Percentiles rank a stretch among this genome's conserved stretches.
These are phyloP conservation scores for Neofusicoccum cordaticola DNA, from an alignment of 2,329 filamentous ascomycete species.

Conservation along the genomic window DNA sequence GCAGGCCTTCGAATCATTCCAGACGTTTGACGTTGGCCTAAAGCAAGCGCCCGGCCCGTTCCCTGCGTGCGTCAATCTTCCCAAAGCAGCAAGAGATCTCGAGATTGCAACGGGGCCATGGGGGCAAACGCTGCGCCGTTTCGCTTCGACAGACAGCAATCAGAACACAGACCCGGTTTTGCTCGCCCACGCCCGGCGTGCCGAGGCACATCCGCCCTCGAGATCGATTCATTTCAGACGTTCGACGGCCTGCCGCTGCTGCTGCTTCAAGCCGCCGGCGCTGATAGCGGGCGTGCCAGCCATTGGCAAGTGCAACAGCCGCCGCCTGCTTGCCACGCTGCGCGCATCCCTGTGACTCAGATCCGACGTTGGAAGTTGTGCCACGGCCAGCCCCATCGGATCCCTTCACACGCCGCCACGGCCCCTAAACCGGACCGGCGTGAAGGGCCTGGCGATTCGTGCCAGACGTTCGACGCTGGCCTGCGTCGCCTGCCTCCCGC, in stretches of 20 bases:
- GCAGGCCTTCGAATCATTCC: background rate
- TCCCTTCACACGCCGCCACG: background rate
- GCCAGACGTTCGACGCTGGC: background rate
- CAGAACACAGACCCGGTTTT: too few relatives aligned
- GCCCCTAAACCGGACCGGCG: background rate
- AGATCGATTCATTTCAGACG: conserved; percentile 13
- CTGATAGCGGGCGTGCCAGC: background rate
- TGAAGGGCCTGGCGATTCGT: background rate
- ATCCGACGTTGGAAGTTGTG: conserved; percentile 11
- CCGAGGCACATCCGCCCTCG: background rate
- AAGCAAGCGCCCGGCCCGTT: background rate
- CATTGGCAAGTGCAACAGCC: too few relatives aligned
- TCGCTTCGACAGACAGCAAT: background rate
- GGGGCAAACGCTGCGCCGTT: background rate
- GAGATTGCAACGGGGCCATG: background rate
- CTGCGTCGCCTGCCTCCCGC: background rate
- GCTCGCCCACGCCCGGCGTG: background rate
- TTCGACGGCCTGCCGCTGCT: background rate
- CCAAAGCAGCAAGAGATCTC: background rate
- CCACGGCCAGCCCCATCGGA: background rate
- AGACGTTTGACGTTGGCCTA: background rate
- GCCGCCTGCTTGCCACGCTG: too few relatives aligned
- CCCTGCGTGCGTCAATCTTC: conserved; percentile 1
- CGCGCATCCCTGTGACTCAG: conserved; percentile 1
- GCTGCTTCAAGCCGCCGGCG: background rate